A percentile compares a stretch with the other conserved stretches of the same genome.
These are phyloP conservation scores for Spergularia azorica DNA, from an alignment of 179 eudicot species.

Conservation along the genomic window DNA sequence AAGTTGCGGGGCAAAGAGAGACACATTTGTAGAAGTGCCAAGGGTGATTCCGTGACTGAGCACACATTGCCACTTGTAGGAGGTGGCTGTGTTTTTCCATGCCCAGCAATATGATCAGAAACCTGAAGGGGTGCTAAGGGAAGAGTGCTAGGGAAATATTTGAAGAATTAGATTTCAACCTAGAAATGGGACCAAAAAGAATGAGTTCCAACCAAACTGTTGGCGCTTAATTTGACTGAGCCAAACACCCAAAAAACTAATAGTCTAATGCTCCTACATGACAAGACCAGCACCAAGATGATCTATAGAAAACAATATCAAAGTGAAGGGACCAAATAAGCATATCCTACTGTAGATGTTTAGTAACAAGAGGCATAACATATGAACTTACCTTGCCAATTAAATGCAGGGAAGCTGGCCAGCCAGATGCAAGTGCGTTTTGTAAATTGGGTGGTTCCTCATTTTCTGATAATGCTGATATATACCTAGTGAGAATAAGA, in stretches of 20 bases:
- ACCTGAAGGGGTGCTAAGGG: no score
- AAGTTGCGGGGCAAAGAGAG: no score
- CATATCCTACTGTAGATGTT: neutral
- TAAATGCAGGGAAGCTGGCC: constrained; percentile 96
- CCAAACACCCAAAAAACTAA: neutral
- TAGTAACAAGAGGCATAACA: neutral
- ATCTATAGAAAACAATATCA: neutral
- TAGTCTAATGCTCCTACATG: neutral
- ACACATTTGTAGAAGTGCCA: no score
- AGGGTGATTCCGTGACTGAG: no score
- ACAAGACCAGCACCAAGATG: neutral
- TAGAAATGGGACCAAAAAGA: no score
- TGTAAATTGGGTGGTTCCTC: constrained; percentile 59
- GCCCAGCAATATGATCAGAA: no score
- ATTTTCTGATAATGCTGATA: constrained; percentile 78
- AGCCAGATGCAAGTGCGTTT: constrained; percentile 72
- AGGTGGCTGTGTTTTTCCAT: no score
- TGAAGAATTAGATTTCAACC: no score
- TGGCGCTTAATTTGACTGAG: neutral
- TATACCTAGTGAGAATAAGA: constrained; percentile 54
- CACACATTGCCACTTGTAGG: no score
- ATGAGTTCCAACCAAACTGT: no score
- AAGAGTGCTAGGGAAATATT: no score
- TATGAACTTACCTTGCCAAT: constrained; percentile 81
- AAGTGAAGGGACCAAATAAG: neutral